These are phyloP conservation scores for Colletotrichum trifolii DNA, from an alignment of 2,329 filamentous ascomycete genomes.

Conservation along the genomic window DNA sequence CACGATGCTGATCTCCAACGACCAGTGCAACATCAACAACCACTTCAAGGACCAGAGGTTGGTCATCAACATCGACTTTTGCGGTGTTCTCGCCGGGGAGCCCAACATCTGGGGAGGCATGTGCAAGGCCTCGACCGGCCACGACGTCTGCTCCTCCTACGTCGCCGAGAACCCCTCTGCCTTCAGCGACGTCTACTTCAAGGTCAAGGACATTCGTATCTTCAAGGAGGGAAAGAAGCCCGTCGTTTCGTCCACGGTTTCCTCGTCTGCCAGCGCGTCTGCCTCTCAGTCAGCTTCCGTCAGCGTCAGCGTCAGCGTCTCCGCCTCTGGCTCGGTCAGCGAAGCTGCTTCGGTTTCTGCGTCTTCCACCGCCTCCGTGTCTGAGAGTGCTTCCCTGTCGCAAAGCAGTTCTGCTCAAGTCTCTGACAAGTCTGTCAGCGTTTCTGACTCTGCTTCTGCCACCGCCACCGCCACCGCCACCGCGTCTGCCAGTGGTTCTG, in stretches of 20 bases:
- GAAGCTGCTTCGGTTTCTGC: not conserved
- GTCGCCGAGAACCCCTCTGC: slow-evolving; percentile 49
- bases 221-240: slow-evolving; percentile 40
- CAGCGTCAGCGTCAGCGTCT: not conserved
- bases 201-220: slow-evolving; percentile 57
- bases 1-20: slow-evolving; percentile 67
- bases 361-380: slow-evolving; percentile 41
- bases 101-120: slow-evolving; percentile 42
- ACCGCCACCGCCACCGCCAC: not conserved
- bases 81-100: slow-evolving; percentile 74
- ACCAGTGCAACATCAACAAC: slow-evolving; percentile 70
- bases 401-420: slow-evolving; percentile 40
- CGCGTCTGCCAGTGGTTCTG: slow-evolving; percentile 40
- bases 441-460: slow-evolving; percentile 42
- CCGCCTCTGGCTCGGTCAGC: not conserved
- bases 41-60: slow-evolving; percentile 76
- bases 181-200: slow-evolving; percentile 52
- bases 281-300: not conserved
- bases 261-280: not conserved
- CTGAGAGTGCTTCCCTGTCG: slow-evolving; percentile 24
- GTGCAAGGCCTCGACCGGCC: slow-evolving; percentile 42
- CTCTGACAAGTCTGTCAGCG: slow-evolving; percentile 21
- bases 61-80: slow-evolving; percentile 80
- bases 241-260: slow-evolving; percentile 38
- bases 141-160: slow-evolving; percentile 48